Conservation (phyloP, 768 basidiomycete species). For the Thelephora aurantiotincta region DNA sequence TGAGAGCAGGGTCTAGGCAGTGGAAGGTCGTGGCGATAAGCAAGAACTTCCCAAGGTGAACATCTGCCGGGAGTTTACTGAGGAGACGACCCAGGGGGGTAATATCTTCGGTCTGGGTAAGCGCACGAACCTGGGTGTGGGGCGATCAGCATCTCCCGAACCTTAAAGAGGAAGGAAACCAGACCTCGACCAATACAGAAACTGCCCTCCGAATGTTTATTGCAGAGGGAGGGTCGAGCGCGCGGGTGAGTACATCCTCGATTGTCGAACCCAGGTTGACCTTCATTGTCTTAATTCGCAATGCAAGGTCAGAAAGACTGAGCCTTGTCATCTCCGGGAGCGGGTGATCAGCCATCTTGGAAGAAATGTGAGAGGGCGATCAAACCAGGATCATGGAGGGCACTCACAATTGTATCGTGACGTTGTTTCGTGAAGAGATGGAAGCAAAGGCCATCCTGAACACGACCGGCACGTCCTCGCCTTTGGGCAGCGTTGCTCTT, state of each 20-base stretch:
- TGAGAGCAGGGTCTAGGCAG: slow-evolving; percentile 92
- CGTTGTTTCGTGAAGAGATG: slow-evolving; percentile 87
- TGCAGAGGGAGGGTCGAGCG: slow-evolving; percentile 77
- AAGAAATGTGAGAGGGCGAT: not conserved
- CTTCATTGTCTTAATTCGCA: slow-evolving; percentile 90
- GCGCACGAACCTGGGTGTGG: slow-evolving; percentile 53
- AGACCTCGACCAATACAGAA: slow-evolving; percentile 77
- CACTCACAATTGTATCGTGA: slow-evolving; percentile 60
- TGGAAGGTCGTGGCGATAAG: slow-evolving; percentile 72
- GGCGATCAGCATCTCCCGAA: not conserved
- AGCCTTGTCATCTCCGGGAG: slow-evolving; percentile 92
- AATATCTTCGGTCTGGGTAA: slow-evolving; percentile 79
- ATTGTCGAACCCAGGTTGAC: slow-evolving; percentile 74
- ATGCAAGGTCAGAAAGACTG: slow-evolving; percentile 80
- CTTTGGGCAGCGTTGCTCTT: slow-evolving; percentile 84
- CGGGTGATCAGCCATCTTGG: slow-evolving; percentile 76
- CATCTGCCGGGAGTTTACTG: slow-evolving; percentile 88
- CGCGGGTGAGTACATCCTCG: slow-evolving; percentile 77
- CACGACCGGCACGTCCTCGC: slow-evolving; percentile 85
- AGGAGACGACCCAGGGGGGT: slow-evolving; percentile 87
- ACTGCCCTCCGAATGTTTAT: slow-evolving; percentile 87
- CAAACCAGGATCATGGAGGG: not conserved
- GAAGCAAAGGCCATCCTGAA: slow-evolving; percentile 81
- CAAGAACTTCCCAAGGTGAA: slow-evolving; percentile 90
- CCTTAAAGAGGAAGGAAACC: slow-evolving; percentile 5